Percentiles rank a stretch among this genome's conserved stretches.
phyloP scores from a whole-genome alignment of 1,284 basidiomycete species.

The Pyrrhoderma noxium region DNA sequence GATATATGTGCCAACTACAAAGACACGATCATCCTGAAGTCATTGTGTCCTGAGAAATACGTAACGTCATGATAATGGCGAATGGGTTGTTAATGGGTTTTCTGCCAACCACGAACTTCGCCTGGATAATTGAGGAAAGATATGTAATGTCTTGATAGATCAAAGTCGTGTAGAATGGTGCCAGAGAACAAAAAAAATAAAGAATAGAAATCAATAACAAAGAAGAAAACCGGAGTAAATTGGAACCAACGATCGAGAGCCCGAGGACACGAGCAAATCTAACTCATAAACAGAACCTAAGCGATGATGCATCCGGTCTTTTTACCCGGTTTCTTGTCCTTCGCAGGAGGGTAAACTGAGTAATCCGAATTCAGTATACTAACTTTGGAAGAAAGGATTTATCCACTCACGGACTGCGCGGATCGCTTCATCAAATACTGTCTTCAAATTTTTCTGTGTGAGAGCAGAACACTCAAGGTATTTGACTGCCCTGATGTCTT shows the following conservation, averaged over 20 bases:
- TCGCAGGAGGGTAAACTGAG: slow-evolving; percentile 68
- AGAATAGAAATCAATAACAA: slow-evolving; percentile 8
- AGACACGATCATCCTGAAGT: not conserved
- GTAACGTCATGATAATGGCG: not conserved
- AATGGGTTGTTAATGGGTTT: too few species aligned
- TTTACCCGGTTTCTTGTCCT: slow-evolving; percentile 43
- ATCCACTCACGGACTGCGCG: slow-evolving; percentile 75
- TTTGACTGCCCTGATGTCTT: slow-evolving; percentile 92
- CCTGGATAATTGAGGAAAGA: slow-evolving; percentile 1
- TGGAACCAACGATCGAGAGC: not conserved
- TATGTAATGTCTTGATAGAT: slow-evolving; percentile 10
- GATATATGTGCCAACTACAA: not conserved
- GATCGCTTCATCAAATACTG: slow-evolving; percentile 95
- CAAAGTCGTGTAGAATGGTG: slow-evolving; percentile 12
- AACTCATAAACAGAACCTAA: slow-evolving; percentile 32
- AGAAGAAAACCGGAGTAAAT: not conserved
- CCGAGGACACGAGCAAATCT: not conserved
- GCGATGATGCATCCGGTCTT: slow-evolving; percentile 59
- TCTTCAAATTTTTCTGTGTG: slow-evolving; percentile 96
- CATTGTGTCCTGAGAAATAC: not conserved
- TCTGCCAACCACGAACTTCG: not conserved
- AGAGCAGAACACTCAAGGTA: slow-evolving; percentile 97
- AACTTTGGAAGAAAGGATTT: slow-evolving; percentile 10
- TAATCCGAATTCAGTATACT: slow-evolving; percentile 14
- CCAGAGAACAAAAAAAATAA: slow-evolving; percentile 6